Conservation (phyloP, 225 moss, liverwort and hornwort species). For the Marchantia paleacea region DNA sequence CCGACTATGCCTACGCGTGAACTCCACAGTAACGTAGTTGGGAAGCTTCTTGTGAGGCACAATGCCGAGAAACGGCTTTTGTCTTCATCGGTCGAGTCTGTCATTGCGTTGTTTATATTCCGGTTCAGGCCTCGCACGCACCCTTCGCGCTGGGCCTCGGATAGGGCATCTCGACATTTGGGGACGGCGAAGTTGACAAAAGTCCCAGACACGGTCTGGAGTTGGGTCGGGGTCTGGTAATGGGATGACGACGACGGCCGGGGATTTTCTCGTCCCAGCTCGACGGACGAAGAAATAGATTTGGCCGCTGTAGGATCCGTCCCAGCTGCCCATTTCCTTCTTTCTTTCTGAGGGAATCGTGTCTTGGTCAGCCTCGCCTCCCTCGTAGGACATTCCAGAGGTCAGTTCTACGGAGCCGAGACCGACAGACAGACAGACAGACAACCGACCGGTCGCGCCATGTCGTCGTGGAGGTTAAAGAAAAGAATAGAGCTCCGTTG, state of each 20-base stretch:
- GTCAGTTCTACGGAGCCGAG: too few relatives aligned
- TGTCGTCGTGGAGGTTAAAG: too few relatives aligned
- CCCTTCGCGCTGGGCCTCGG: neutral
- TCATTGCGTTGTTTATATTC: neutral
- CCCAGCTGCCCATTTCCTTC: too few relatives aligned
- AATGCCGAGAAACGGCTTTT: neutral
- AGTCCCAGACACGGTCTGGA: neutral
- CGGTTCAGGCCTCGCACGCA: neutral
- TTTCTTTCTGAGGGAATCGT: too few relatives aligned
- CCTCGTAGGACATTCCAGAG: too few relatives aligned
- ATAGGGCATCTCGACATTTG: conserved; percentile 7
- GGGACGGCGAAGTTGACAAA: conserved; percentile 5
- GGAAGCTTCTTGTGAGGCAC: neutral
- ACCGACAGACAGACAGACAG: too few relatives aligned
- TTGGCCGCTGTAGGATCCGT: too few relatives aligned
- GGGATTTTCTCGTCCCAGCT: neutral
- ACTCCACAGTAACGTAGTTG: neutral
- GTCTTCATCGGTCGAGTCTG: conserved; percentile 2
- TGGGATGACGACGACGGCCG: too few relatives aligned
- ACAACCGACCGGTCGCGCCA: too few relatives aligned
- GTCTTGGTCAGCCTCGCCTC: too few relatives aligned
- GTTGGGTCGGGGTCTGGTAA: too few relatives aligned
- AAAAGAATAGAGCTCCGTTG: too few relatives aligned
- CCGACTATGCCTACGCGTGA: neutral
- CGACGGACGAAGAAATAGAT: neutral